Evolutionary conservation across 164 flowering plant species (phyloP).

Genomic region (Amborella trichopoda): DNA sequence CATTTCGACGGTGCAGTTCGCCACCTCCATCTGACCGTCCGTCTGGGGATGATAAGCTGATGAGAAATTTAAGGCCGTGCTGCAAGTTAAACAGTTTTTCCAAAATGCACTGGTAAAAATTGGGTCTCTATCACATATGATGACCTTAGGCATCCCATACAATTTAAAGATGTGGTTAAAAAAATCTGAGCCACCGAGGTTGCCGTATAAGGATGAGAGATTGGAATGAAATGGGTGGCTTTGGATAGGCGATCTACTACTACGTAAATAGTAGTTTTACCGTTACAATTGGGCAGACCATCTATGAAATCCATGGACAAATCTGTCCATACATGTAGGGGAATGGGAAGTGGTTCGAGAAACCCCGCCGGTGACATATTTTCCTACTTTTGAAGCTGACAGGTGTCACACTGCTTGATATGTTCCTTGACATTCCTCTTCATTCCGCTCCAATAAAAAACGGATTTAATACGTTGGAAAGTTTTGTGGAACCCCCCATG

Average conservation of each 20-base stretch:
- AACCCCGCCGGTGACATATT: neutral
- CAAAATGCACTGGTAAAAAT: slow-evolving; percentile 1
- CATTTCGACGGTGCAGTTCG: neutral
- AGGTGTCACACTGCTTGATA: neutral
- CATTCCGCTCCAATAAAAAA: neutral
- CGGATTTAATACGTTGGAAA: neutral
- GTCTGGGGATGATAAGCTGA: slow-evolving; percentile 1
- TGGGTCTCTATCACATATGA: neutral
- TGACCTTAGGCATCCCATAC: neutral
- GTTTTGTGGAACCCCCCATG: neutral
- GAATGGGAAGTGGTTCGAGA: slow-evolving; percentile 7
- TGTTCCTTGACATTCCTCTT: neutral
- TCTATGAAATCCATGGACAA: slow-evolving; percentile 6
- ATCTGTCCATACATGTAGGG: neutral
- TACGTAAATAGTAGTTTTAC: neutral
- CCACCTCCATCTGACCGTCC: neutral
- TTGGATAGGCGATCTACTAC: slow-evolving; percentile 4
- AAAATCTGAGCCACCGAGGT: neutral
- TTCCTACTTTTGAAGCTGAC: slow-evolving; percentile 6
- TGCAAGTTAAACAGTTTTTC: neutral
- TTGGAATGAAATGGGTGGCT: slow-evolving; percentile 1
- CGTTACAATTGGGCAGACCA: neutral
- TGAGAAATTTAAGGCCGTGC: neutral
- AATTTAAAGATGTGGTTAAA: neutral
- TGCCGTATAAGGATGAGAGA: slow-evolving; percentile 3